Evolutionary conservation across 2,329 filamentous ascomycete genomes (phyloP).

Genomic region (Graphilbum fragrans): DNA sequence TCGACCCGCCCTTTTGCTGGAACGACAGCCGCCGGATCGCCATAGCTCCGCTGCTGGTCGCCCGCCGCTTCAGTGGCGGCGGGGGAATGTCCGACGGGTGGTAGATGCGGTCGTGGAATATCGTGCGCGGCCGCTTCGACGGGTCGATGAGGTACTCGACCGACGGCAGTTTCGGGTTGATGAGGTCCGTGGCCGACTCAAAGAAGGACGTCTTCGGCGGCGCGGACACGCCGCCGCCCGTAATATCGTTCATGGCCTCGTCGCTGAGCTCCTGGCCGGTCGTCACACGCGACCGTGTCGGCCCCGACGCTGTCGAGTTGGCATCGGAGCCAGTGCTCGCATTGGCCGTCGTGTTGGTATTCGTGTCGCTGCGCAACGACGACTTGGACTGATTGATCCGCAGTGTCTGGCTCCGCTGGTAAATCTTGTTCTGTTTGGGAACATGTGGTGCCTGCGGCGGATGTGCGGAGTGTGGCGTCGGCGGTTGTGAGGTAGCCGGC

Average conservation of each 20-base stretch:
- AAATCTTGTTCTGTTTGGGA: constrained; percentile 54
- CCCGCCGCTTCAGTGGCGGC: constrained; percentile 49
- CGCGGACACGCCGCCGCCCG: constrained; percentile 39
- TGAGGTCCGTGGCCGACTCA: constrained; percentile 82
- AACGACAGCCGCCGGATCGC: constrained; percentile 14
- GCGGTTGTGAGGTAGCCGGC: neutral
- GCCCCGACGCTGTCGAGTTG: neutral
- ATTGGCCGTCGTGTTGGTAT: constrained; percentile 8
- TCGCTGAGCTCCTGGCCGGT: constrained; percentile 31
- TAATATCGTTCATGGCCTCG: constrained; percentile 13
- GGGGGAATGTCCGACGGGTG: constrained; percentile 86
- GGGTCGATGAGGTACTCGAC: constrained; percentile 77
- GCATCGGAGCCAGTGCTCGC: neutral
- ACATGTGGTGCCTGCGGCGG: neutral
- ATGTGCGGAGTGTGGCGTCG: neutral
- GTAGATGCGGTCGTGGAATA: constrained; percentile 95
- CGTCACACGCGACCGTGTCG: constrained; percentile 28
- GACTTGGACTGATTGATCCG: constrained; percentile 24
- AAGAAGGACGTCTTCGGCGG: constrained; percentile 90
- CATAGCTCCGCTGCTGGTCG: constrained; percentile 19
- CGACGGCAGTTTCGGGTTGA: constrained; percentile 79
- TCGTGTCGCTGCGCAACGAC: constrained; percentile 13
- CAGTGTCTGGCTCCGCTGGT: constrained; percentile 67
- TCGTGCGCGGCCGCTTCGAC: constrained; percentile 67
- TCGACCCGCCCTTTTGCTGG: constrained; percentile 1